Percentiles rank a stretch among this genome's conserved stretches.
Conservation (phyloP, 108 stramenopile species). For the Fragilariopsis cylindrus region DNA sequence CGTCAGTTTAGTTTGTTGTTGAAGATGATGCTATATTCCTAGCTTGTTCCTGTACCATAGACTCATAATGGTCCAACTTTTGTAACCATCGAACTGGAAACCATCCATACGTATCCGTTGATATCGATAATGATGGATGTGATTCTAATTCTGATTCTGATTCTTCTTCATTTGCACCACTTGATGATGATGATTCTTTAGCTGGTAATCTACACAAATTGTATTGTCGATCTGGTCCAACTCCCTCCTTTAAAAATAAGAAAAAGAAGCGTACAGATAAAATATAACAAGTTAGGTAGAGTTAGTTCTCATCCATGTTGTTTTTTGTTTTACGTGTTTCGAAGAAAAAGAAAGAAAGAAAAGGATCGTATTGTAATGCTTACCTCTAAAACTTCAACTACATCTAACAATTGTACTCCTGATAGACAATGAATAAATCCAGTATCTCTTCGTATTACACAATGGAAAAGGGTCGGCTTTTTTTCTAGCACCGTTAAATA, state of each 20-base stretch:
- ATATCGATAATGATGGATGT: background rate
- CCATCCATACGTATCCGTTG: slow-evolving; percentile 24
- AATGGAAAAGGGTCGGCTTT: background rate
- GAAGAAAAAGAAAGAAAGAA: no score
- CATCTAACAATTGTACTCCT: slow-evolving; percentile 15
- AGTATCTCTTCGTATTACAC: slow-evolving; percentile 6
- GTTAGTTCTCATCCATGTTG: no score
- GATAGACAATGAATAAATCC: slow-evolving; percentile 12
- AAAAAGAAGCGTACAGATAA: no score
- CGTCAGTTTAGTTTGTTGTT: no score
- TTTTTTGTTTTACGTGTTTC: no score
- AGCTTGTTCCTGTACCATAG: slow-evolving; percentile 1
- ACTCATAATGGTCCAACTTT: slow-evolving; percentile 15
- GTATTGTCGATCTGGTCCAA: slow-evolving; percentile 15
- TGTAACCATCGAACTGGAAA: slow-evolving; percentile 23
- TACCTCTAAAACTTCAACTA: slow-evolving; percentile 19
- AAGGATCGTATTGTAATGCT: no score
- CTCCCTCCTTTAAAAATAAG: background rate
- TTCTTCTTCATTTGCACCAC: background rate
- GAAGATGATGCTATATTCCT: no score
- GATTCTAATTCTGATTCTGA: background rate
- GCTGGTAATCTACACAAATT: slow-evolving; percentile 17
- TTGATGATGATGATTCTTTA: background rate
- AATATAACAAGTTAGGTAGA: no score
- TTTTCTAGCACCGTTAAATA: background rate